Base-by-base conservation (phyloP, 139 green algal genomes). In the Haematococcus lacustris region DNA sequence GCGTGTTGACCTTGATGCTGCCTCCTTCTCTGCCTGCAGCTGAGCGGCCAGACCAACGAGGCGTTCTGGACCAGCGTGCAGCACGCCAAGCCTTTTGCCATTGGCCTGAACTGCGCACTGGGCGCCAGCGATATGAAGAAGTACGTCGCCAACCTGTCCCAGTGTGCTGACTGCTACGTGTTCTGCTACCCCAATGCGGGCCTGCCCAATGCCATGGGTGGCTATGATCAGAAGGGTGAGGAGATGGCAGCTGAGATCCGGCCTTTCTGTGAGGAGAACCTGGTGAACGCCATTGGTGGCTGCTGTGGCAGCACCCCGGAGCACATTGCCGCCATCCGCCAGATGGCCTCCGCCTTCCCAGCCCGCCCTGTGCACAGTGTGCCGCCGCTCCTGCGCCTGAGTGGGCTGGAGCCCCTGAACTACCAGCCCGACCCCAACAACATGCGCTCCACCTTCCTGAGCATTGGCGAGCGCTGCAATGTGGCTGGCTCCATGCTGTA, bases 151-250 rank as follows among this genome's bases (percentile, higher is more conserved):
- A 98, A 97, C 80, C 85, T 98, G 61, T 85, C 74, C 47, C 72
- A 78, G 30, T 94, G 85, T 68, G 90, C 92, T 0, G 93, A 98
- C 83, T 97, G 93, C 86, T 97, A 85, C 66, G 91, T 98, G 66
- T 96, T 98, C 79, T 95, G 88, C 84, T 98, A 98, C 87, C 94
- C 94, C 71, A 98, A 98, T 80, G 94, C 94, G 6, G 94, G 94
- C 40, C 86, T 98, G 74, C 94, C 94, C 71, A 98, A 98, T 71
- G 93, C 93, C 70, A 98, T 98, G 93, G 94, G 94, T 51, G 94
- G 94, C 4, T 98, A 98, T 73, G 94, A 98, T 86, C 92, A 98
- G 87, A 97, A 94, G 79, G 86, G 84, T 6, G 26, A 69, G 0
- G 94, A 94, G 81, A 97, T 98, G 91, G 93, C 91, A 21, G 92